Evolutionary conservation across 352 stramenopile species (phyloP), one percentile per base, ranked within the genome.

Genomic region (Aphanomyces euteiches): DNA sequence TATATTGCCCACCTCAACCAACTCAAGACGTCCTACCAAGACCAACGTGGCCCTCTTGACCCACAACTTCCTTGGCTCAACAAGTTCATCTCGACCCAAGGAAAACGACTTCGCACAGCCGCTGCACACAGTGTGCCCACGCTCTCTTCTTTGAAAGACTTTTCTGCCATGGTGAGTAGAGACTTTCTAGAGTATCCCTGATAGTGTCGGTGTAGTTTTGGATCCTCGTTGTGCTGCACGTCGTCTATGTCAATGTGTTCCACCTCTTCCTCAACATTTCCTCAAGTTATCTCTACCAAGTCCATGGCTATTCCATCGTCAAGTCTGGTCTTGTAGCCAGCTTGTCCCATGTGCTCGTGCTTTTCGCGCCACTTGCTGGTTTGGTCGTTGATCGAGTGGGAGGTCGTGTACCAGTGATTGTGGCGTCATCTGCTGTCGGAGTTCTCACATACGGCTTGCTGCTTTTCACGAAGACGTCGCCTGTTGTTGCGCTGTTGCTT

Each of bases 261-360:
- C 75, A 80, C 50, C 71, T 78, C 6, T 80, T 80, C 66, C 37
- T 67, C 3, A 80, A 80, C 61, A 75, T 79, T 60, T 77, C 67
- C 13, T 71, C 67, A 4, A 72, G 78, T 28, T 79, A 75, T 38
- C 47, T 80, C 4, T 67, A 28, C 17, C 54, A 75, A 66, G 70
- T 66, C 17, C 74, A 70, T 39, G 34, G 63, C 12, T 69, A 73
- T 3, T 71, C 64, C 13, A 54, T 68, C n/a, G 61, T 76, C 21
- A 43, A 74, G 64, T 75, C 73, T 21, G 75, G 75, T 1, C 72
- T 74, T 56, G 58, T 75, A 4, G 66, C 8, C n/a, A 77, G 60
- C 7, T 47, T 77, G 1, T 67, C 36, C 21, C 64, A 53, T 45
- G 77, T 67, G 17, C 37, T 57, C 6, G 65, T 83, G 3, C 56